These are phyloP conservation scores for Dysphania ambrosioides DNA, from an alignment of 148 eudicot species.

Conservation along the genomic window DNA sequence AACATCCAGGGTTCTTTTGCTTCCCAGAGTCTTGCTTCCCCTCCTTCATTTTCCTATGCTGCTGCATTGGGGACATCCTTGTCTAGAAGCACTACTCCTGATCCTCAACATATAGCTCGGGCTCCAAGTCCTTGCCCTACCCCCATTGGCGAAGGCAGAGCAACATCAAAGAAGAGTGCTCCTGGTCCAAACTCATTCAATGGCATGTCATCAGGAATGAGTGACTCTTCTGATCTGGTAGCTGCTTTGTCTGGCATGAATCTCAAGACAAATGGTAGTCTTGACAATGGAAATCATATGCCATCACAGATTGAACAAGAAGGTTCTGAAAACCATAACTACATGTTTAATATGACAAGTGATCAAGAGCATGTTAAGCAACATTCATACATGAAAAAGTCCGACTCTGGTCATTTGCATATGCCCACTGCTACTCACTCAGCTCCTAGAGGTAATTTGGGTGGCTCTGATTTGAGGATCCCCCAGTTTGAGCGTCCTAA, in stretches of 20 bases:
- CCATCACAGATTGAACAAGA: constrained; percentile 45
- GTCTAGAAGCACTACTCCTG: constrained; percentile 95
- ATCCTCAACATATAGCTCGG: constrained; percentile 76
- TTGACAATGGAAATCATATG: constrained; percentile 44
- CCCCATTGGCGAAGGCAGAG: constrained; percentile 87
- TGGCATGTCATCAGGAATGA: constrained; percentile 45
- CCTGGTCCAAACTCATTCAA: constrained; percentile 57
- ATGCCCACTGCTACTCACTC: constrained; percentile 41
- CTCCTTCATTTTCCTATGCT: constrained; percentile 79
- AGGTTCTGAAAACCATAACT: constrained; percentile 48
- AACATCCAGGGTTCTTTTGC: constrained; percentile 43
- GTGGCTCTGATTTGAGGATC: constrained; percentile 41
- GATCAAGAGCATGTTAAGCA: constrained; percentile 48
- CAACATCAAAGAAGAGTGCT: constrained; percentile 49
- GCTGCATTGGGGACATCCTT: constrained; percentile 80
- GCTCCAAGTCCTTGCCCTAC: constrained; percentile 91
- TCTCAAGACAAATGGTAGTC: constrained; percentile 53
- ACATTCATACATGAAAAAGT: constrained; percentile 45
- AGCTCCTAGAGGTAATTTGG: constrained; percentile 34
- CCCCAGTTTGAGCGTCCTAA: constrained; percentile 48
- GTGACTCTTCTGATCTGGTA: constrained; percentile 53
- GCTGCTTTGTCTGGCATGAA: constrained; percentile 81
- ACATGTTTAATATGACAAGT: constrained; percentile 46
- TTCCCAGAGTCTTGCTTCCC: constrained; percentile 39
- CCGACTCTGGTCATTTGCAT: constrained; percentile 46